These are phyloP conservation scores for Yarrowia sp. DNA, from an alignment of 805 yeast species.

Conservation along the genomic window DNA sequence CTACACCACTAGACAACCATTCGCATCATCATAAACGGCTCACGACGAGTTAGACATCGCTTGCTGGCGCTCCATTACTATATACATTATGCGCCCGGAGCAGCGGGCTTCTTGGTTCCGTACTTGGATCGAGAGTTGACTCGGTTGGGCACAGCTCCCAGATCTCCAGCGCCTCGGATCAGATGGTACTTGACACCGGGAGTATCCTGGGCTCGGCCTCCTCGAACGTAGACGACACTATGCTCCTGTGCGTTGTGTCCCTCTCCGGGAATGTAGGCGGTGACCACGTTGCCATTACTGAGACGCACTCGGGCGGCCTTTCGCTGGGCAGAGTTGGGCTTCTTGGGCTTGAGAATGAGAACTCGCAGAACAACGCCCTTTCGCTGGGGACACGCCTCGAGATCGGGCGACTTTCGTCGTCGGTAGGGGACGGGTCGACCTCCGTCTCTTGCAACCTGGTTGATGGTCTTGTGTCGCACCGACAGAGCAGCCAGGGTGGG, in stretches of 20 bases:
- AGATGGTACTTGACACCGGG: constrained; percentile 97
- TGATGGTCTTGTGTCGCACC: constrained; percentile 45
- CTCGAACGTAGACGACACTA: constrained; percentile 92
- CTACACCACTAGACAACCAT: too few relatives aligned
- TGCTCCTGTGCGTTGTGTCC: constrained; percentile 99
- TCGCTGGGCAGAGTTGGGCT: constrained; percentile 98
- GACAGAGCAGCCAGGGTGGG: constrained; percentile 31
- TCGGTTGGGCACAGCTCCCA: constrained; percentile 94
- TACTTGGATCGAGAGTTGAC: constrained; percentile 88
- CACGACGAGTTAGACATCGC: neutral
- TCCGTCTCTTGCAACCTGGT: constrained; percentile 50
- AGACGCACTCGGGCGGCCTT: constrained; percentile 95
- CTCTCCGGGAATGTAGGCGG: constrained; percentile 97
- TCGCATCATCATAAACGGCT: neutral
- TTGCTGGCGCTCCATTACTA: constrained; percentile 5
- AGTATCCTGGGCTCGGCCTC: constrained; percentile 97
- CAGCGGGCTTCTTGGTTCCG: constrained; percentile 73
- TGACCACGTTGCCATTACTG: constrained; percentile 84
- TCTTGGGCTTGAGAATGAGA: constrained; percentile 95
- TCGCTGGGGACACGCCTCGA: constrained; percentile 80
- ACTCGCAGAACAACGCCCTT: constrained; percentile 95
- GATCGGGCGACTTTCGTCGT: constrained; percentile 70
- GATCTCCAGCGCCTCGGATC: constrained; percentile 90
- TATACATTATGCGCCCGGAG: constrained; percentile 40
- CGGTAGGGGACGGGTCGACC: constrained; percentile 48